phyloP scores from a whole-genome alignment of 345 rosid genomes.

The Citrus sp. region DNA sequence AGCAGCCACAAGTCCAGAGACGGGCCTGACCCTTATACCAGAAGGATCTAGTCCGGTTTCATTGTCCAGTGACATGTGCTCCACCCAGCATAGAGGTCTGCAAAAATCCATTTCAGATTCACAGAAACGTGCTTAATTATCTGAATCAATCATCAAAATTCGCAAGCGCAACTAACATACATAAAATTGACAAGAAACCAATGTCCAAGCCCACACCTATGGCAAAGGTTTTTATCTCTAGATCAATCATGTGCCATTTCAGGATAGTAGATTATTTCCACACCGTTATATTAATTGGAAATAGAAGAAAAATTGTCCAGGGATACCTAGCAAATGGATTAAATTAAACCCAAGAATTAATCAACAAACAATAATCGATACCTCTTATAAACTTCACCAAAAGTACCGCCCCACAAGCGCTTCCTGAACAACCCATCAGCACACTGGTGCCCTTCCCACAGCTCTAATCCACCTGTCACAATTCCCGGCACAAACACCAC shows the following conservation, averaged over 20 bases:
- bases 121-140: background rate
- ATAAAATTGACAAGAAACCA: background rate
- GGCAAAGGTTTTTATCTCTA: background rate
- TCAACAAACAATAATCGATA: conserved; percentile 7
- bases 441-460: conserved; percentile 71
- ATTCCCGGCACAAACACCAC: conserved; percentile 76
- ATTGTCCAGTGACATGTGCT: conserved; percentile 73
- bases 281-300: background rate
- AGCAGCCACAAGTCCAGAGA: conserved; percentile 77
- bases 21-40: conserved; percentile 66
- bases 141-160: conserved; percentile 9
- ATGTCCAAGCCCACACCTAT: background rate
- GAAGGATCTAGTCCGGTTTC: conserved; percentile 65
- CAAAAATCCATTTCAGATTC: conserved; percentile 20
- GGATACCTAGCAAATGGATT: background rate
- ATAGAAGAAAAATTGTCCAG: background rate
- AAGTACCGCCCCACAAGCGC: conserved; percentile 76
- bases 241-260: background rate
- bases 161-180: background rate
- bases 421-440: conserved; percentile 69
- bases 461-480: conserved; percentile 69
- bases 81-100: conserved; percentile 74
- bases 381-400: conserved; percentile 68
- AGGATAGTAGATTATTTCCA: background rate
- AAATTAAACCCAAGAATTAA: background rate